phyloP scores from a whole-genome alignment of 2,329 filamentous ascomycete genomes.

The Pseudogymnoascus sp. region DNA sequence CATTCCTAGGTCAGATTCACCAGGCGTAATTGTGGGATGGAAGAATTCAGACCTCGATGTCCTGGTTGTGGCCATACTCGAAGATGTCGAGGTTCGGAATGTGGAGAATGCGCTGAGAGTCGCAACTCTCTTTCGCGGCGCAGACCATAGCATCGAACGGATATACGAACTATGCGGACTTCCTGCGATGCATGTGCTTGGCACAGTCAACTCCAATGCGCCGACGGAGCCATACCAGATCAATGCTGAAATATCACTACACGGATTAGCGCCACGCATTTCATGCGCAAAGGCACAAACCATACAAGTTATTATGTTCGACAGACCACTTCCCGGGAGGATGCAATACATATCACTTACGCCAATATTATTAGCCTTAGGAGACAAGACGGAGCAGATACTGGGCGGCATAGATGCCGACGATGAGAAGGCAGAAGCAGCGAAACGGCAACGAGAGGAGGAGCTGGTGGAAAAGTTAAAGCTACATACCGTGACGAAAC shows the following conservation, averaged over 20 bases:
- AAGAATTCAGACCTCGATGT: constrained; percentile 85
- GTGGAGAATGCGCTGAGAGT: constrained; percentile 83
- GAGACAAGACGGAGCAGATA: constrained; percentile 50
- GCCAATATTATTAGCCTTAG: constrained; percentile 80
- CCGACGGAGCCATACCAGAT: constrained; percentile 62
- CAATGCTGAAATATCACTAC: constrained; percentile 37
- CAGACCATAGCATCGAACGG: constrained; percentile 67
- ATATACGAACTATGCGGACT: constrained; percentile 82
- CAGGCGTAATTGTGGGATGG: constrained; percentile 91
- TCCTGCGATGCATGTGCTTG: constrained; percentile 74
- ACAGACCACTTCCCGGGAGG: constrained; percentile 70
- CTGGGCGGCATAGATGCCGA: constrained; percentile 58
- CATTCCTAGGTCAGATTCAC: constrained; percentile 58
- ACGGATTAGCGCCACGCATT: constrained; percentile 57
- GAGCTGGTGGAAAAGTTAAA: constrained; percentile 78
- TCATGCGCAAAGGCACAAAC: constrained; percentile 63
- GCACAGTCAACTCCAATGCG: constrained; percentile 61
- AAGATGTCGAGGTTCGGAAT: constrained; percentile 71
- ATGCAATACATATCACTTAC: constrained; percentile 96
- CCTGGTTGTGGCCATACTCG: constrained; percentile 80
- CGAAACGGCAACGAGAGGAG: constrained; percentile 49
- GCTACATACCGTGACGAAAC: constrained; percentile 74
- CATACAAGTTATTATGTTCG: constrained; percentile 82
- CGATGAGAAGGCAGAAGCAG: constrained; percentile 56
- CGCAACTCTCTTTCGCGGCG: constrained; percentile 74